Base-by-base conservation (phyloP, 768 basidiomycete genomes). In the Pholiota molesta region DNA sequence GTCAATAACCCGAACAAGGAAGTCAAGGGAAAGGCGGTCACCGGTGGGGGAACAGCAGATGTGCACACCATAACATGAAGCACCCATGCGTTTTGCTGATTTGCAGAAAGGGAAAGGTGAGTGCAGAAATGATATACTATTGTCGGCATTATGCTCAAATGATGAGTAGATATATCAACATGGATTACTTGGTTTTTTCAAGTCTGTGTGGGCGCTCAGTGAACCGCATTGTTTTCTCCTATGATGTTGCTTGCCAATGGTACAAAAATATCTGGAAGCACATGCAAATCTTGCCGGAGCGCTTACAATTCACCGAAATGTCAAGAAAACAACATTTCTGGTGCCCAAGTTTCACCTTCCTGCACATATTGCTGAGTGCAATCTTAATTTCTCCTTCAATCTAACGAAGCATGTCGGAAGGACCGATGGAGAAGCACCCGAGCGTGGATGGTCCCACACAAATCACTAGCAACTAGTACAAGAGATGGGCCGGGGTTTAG, bases 381-480 rank as follows among this genome's bases (percentile, higher is more conserved):
- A 54, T 6, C 35, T 49, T 1, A 33, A 51, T 61, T 23, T 62
- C 51, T 71, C 70, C 0, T 69, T 76, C 60, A 69, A 73, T 31
- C 62, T 62, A 40, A 67, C 62, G 17, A 64, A 59, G 21, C 55
- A 69, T 19, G 78, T 78, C 35, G 80, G 77, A 13, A 74, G 78
- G 14, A 71, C 79, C 5, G 69, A 73, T 6, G 76, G 72, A 0
- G 79, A 83, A 55, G 66, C 67, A 0, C 62, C 69, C 0, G 68
- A 74, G 39, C 75, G 78, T 17, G 77, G 77, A 0, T 75, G 71
- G 68, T 53, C 68, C 0, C 71, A 64, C 0, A 61, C 72, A 2
- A 79, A 81, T 58, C 61, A 65, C 57, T 72, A 0, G 74, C 76
- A 2, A 59, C 63, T 0, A 78, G 76, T 49, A 80, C 76, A 1